Evolutionary conservation across 1,139 yeast genomes (phyloP), one percentile per base, ranked within the genome.

Genomic region (Wickerhamomyces sp.): DNA sequence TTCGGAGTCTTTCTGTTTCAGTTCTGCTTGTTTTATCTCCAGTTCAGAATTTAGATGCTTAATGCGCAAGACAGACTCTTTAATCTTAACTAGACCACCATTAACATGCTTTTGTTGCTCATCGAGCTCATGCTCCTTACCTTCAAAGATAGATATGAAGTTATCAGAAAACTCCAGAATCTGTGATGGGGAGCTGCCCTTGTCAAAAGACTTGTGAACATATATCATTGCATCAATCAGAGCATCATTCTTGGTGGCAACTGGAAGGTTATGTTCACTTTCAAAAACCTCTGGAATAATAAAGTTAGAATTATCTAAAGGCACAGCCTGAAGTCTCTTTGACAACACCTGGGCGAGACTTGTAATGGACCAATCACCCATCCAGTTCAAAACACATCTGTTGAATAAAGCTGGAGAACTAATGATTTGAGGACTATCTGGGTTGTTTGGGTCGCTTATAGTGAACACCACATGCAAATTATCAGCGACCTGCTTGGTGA

Each of bases 361-460:
- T 0, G 51, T 46, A 8, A 56, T 51, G 0, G 81, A 68, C 97
- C 97, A 90, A 42, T 79, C 78, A 4, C 96, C 96, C 82, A 88
- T 81, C 90, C 95, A 88, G 55, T 82, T 79, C 31, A 90, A 63
- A 4, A 88, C 95, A 65, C 97, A 92, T 54, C 98, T 70, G 55
- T 92, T 92, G 62, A 88, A 83, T 29, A 92, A 64, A 0, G 98
- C 97, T 0, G 97, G 96, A 0, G 97, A 90, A 0, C 90, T 71
- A 6, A 83, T 70, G 3, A 81, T 72, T 18, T 62, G 65, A 2
- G 71, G 58, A 0, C 70, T 55, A 2, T 64, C 54, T 1, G 61
- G 61, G 22, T 62, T 60, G 5, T 66, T 62, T 3, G 81, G 73
- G 12, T 81, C 82, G 44, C 78, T 75, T 51, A 88, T 74, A 0